A percentile compares a stretch with the other conserved stretches of the same genome.
These are phyloP conservation scores for Perkinsus chesapeaki DNA, from an alignment of 169 alveolate species.

Conservation along the genomic window DNA sequence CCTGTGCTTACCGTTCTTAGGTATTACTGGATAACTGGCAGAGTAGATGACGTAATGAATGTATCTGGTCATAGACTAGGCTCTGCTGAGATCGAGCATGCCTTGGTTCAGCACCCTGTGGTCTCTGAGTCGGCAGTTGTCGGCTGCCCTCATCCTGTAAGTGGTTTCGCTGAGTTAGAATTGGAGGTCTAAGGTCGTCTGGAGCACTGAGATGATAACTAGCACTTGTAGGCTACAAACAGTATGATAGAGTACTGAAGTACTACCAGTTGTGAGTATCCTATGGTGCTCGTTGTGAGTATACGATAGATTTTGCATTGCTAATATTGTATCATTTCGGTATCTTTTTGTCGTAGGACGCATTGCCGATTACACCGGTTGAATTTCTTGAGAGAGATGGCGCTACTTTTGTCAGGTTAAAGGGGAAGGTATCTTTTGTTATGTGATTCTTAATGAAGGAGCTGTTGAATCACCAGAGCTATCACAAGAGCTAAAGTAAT, in stretches of 20 bases:
- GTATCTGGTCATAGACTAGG: slow-evolving; percentile 88
- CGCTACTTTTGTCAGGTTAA: slow-evolving; percentile 59
- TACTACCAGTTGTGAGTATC: no score
- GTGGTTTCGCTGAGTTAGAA: no score
- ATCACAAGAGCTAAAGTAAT: background rate
- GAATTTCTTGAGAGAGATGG: no score
- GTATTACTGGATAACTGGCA: slow-evolving; percentile 85
- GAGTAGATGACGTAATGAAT: slow-evolving; percentile 91
- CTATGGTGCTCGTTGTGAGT: no score
- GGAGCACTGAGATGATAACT: no score
- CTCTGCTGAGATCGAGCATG: slow-evolving; percentile 87
- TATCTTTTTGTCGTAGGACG: background rate
- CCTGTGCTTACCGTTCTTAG: slow-evolving; percentile 14
- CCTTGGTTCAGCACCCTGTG: slow-evolving; percentile 65
- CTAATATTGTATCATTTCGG: no score
- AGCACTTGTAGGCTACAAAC: no score
- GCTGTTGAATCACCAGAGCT: background rate
- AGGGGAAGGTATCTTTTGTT: slow-evolving; percentile 83
- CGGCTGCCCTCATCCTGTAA: slow-evolving; percentile 71
- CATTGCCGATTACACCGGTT: no score
- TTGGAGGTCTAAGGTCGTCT: no score
- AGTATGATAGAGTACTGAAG: no score
- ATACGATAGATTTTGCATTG: no score
- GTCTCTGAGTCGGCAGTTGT: slow-evolving; percentile 87
- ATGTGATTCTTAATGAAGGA: slow-evolving; percentile 64